Evolutionary conservation across 305 asterid species (phyloP).

Genomic region (Striga hermonthica): DNA sequence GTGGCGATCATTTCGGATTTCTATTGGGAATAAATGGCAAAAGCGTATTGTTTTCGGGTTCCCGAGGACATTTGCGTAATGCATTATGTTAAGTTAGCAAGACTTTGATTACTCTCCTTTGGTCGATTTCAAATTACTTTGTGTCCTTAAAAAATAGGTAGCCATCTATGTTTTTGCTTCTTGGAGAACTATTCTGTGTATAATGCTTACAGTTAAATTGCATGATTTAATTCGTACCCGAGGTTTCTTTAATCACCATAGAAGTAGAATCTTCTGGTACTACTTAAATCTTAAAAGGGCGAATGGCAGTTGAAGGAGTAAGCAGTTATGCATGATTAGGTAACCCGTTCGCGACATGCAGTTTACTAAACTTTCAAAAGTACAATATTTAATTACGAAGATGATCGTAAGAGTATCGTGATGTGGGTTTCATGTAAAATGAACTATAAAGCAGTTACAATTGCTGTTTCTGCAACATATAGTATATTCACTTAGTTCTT

Average conservation of each 20-base stretch:
- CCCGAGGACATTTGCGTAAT: no score
- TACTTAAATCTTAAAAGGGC: constrained; percentile 2
- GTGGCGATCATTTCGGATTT: constrained; percentile 15
- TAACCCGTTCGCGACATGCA: no score
- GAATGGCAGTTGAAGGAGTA: constrained; percentile 17
- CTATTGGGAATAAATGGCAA: not conserved
- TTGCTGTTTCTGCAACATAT: constrained; percentile 21
- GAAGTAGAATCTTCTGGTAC: not conserved
- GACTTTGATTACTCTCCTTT: no score
- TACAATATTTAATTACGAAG: not conserved
- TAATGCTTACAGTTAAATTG: not conserved
- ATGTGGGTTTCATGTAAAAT: constrained; percentile 13
- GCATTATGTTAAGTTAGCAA: no score
- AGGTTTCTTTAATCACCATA: not conserved
- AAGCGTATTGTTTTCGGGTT: no score
- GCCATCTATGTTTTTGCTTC: constrained; percentile 5
- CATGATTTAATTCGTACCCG: constrained; percentile 3
- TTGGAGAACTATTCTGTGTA: constrained; percentile 4
- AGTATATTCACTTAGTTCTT: constrained; percentile 25
- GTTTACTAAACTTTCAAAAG: constrained; percentile 10
- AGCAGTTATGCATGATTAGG: constrained; percentile 1
- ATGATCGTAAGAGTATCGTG: constrained; percentile 19
- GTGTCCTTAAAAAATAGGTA: constrained; percentile 1
- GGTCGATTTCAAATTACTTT: not conserved
- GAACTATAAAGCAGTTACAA: constrained; percentile 11